phyloP scores from a whole-genome alignment of 306 rosid species.

The Biancaea sappan region DNA sequence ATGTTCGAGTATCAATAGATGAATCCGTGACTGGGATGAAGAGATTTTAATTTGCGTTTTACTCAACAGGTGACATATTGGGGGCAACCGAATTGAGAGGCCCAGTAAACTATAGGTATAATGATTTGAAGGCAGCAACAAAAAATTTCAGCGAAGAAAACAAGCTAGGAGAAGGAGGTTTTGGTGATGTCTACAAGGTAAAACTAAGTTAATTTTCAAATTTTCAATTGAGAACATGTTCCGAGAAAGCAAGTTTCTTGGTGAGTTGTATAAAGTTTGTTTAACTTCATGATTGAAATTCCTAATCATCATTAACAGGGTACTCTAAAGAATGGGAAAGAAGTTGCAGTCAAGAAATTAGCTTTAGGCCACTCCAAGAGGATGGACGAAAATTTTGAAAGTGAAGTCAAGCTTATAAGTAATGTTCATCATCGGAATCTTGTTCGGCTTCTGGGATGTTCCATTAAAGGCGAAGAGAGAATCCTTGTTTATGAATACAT shows the following conservation, averaged over 20 bases:
- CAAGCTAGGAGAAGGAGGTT: conserved; percentile 55
- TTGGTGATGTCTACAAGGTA: conserved; percentile 50
- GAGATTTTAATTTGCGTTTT: background rate
- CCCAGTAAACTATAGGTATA: conserved; percentile 32
- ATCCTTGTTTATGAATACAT: background rate
- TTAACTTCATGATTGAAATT: background rate
- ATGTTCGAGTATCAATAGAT: background rate
- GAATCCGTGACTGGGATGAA: background rate
- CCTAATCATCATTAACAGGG: background rate
- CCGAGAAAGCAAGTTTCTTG: background rate
- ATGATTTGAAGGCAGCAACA: conserved; percentile 46
- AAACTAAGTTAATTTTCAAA: background rate
- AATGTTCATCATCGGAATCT: conserved; percentile 8
- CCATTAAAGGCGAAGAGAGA: background rate
- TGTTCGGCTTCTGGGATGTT: conserved; percentile 4
- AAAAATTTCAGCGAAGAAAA: conserved; percentile 38
- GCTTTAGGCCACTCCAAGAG: background rate
- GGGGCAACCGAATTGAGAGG: conserved; percentile 51
- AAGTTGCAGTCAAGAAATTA: background rate
- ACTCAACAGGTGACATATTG: conserved; percentile 36
- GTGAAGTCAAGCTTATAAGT: background rate
- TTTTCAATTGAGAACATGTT: background rate
- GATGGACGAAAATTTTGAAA: background rate
- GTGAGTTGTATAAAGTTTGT: background rate
- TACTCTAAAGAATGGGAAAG: background rate